Percentiles rank a stretch among this genome's conserved stretches.
phyloP scores from a whole-genome alignment of 1,139 yeast species.

The Maudiozyma humilis region DNA sequence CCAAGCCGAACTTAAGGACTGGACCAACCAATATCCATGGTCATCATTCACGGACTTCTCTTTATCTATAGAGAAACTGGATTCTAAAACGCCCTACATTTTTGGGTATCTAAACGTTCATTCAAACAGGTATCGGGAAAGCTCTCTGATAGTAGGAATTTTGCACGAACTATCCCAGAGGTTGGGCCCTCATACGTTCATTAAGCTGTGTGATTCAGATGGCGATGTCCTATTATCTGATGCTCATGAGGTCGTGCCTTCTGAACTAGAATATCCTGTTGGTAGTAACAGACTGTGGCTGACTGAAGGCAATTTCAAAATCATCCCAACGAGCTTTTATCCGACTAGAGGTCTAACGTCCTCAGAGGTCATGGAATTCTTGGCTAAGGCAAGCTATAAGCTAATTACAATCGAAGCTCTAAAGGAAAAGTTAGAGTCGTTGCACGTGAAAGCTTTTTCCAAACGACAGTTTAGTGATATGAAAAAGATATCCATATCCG shows the following conservation, averaged over 20 bases:
- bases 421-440: slow-evolving; percentile 12
- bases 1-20: slow-evolving; percentile 32
- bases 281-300: slow-evolving; percentile 29
- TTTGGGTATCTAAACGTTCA: slow-evolving; percentile 26
- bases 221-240: slow-evolving; percentile 51
- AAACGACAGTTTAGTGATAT: slow-evolving; percentile 11
- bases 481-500: slow-evolving; percentile 10
- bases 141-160: slow-evolving; percentile 32
- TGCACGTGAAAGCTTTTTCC: slow-evolving; percentile 15
- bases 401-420: slow-evolving; percentile 21
- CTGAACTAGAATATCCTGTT: slow-evolving; percentile 26
- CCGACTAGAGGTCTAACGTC: slow-evolving; percentile 29
- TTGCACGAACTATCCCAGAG: slow-evolving; percentile 32
- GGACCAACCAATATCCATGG: slow-evolving; percentile 41
- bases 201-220: slow-evolving; percentile 47
- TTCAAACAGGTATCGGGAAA: slow-evolving; percentile 24
- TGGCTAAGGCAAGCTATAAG: slow-evolving; percentile 30
- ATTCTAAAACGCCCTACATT: slow-evolving; percentile 13
- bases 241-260: slow-evolving; percentile 37
- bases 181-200: slow-evolving; percentile 33
- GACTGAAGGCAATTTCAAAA: slow-evolving; percentile 23
- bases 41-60: slow-evolving; percentile 23
- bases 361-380: slow-evolving; percentile 33
- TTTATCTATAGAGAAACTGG: slow-evolving; percentile 8
- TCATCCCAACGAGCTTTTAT: slow-evolving; percentile 28